Conservation (phyloP, 1,284 basidiomycete species). For the Ceratobasidium sp. region DNA sequence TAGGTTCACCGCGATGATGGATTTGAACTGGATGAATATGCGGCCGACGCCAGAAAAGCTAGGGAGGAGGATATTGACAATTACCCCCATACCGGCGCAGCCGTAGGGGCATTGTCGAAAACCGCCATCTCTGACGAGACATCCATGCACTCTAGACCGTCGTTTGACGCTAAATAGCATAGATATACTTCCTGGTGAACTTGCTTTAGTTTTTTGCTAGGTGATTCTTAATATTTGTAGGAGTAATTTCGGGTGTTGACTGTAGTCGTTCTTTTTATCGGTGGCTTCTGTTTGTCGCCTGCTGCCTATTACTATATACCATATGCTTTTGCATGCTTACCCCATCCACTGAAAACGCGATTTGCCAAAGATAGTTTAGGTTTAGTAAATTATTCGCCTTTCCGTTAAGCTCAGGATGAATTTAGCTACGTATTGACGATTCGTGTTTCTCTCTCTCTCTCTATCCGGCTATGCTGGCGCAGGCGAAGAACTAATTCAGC, state of each 20-base stretch:
- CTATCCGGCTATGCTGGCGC: no score
- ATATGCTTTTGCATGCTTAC: no score
- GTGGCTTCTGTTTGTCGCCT: neutral
- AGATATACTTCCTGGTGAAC: neutral
- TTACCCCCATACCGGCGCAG: neutral
- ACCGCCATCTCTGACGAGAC: constrained; percentile 32
- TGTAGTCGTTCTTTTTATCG: neutral
- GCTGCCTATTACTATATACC: no score
- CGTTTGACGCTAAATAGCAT: constrained; percentile 31
- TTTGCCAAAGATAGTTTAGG: no score
- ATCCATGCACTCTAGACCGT: constrained; percentile 31
- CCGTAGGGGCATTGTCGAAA: constrained; percentile 19
- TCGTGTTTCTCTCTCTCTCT: no score
- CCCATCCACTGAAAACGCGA: no score
- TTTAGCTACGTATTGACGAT: no score
- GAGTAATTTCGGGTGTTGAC: neutral
- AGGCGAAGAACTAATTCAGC: no score
- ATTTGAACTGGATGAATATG: constrained; percentile 35
- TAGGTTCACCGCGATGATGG: constrained; percentile 43
- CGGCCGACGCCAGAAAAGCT: neutral
- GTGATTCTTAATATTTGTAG: neutral
- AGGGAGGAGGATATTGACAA: neutral
- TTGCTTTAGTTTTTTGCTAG: neutral
- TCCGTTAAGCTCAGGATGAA: no score
- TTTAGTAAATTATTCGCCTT: no score